These are phyloP conservation scores for Plenodomus biglobosus DNA, from an alignment of 2,329 filamentous ascomycete species.

Conservation along the genomic window DNA sequence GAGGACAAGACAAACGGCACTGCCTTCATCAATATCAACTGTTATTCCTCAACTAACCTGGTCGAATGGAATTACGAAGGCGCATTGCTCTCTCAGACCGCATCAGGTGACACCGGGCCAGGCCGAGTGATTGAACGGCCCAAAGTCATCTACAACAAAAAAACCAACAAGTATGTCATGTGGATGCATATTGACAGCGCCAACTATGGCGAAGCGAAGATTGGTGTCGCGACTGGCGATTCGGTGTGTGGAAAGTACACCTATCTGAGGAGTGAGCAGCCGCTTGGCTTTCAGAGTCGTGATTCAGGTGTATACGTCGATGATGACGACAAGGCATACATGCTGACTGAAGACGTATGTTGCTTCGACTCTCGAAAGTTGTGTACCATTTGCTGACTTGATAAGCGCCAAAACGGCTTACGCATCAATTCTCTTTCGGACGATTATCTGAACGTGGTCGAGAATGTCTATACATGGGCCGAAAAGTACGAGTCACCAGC, in stretches of 20 bases:
- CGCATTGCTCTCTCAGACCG: slow-evolving; percentile 58
- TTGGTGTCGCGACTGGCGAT: slow-evolving; percentile 63
- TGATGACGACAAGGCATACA: slow-evolving; percentile 61
- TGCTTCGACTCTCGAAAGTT: background rate
- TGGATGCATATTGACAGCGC: slow-evolving; percentile 68
- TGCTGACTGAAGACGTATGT: slow-evolving; percentile 64
- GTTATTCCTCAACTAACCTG: slow-evolving; percentile 65
- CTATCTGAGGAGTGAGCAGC: slow-evolving; percentile 52
- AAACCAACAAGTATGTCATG: slow-evolving; percentile 66
- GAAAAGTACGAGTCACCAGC: slow-evolving; percentile 64
- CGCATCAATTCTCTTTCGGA: slow-evolving; percentile 59
- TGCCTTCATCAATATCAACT: slow-evolving; percentile 66
- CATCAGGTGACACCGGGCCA: slow-evolving; percentile 61
- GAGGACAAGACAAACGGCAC: slow-evolving; percentile 68
- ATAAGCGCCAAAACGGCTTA: slow-evolving; percentile 58
- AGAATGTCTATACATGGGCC: slow-evolving; percentile 55
- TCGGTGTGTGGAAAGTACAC: slow-evolving; percentile 63
- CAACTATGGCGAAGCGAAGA: slow-evolving; percentile 64
- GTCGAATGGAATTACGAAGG: slow-evolving; percentile 65
- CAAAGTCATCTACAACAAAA: slow-evolving; percentile 68
- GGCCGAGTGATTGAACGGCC: slow-evolving; percentile 66
- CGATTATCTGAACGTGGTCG: slow-evolving; percentile 58
- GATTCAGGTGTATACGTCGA: slow-evolving; percentile 65
- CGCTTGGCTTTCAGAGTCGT: slow-evolving; percentile 55
- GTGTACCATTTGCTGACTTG: slow-evolving; percentile 3